Evolutionary conservation across 75 land plant species (phyloP).

Genomic region (Adiantum capillusveneris): DNA sequence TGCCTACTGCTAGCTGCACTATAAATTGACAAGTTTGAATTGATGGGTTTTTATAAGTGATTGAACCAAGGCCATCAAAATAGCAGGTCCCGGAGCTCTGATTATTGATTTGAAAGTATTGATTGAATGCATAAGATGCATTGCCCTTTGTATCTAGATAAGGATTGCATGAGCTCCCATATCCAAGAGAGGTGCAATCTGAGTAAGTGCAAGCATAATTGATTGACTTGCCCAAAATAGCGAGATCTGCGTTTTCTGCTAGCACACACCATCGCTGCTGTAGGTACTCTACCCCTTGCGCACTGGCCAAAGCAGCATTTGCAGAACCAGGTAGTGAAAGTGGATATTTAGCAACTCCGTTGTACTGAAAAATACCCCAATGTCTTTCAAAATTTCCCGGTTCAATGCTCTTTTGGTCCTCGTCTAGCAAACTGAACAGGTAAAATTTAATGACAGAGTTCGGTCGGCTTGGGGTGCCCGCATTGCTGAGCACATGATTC

Average conservation of each 20-base stretch:
- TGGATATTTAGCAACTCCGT: constrained; percentile 55
- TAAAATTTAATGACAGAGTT: constrained; percentile 17
- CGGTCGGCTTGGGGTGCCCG: constrained; percentile 40
- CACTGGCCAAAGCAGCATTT: constrained; percentile 14
- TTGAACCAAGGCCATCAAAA: constrained; percentile 22
- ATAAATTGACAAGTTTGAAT: constrained; percentile 28
- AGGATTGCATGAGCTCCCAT: constrained; percentile 38
- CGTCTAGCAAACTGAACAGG: constrained; percentile 46
- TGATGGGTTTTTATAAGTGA: constrained; percentile 44
- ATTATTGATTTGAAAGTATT: constrained; percentile 37
- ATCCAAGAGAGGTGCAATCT: constrained; percentile 30
- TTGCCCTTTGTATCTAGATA: constrained; percentile 28
- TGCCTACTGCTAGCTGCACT: constrained; percentile 12
- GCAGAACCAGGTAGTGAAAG: constrained; percentile 35
- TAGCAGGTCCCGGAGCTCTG: constrained; percentile 32
- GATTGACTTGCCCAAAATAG: constrained; percentile 18
- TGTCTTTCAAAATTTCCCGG: constrained; percentile 82
- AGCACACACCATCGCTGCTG: constrained; percentile 34
- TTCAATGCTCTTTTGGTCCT: constrained; percentile 63
- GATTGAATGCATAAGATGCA: constrained; percentile 60
- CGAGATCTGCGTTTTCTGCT: constrained; percentile 14
- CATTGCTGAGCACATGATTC: constrained; percentile 18
- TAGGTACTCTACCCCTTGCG: constrained; percentile 19
- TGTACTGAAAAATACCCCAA: constrained; percentile 67
- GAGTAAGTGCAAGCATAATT: constrained; percentile 32